Base-by-base conservation (phyloP, 2,329 filamentous ascomycete species). In the Xylaria sp. region DNA sequence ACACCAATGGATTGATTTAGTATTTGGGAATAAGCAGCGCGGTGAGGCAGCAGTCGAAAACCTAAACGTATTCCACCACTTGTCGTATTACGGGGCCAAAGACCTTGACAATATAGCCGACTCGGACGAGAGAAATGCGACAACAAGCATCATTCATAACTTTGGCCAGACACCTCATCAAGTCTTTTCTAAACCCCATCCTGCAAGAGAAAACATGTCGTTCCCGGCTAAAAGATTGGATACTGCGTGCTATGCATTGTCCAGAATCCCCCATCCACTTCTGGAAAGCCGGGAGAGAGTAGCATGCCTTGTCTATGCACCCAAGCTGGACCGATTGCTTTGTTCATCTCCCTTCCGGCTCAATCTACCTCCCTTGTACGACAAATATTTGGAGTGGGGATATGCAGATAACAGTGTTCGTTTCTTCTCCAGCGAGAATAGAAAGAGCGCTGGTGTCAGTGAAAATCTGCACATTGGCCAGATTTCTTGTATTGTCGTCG, bases 81-180 rank as follows among this genome's bases (percentile, higher is more conserved):
- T 98, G 23, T 98, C 95, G 0, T 99, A 99, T 77, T 92, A 94
- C 70, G 97, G 96, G 7, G 94, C 95, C 2, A 97, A 93, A 72
- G 93, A 99, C 78, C 84, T 99, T 4, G 96, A 99, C 79, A 91
- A 90, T 62, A 98, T 99, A 69, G 89, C 91, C 8, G 95, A 98
- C 77, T 92, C 93, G 0, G 89, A 95, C 65, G 94, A 98, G 80
- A 88, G 94, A 52, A 85, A 94, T 7, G 93, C 95, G 5, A 95
- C 94, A 0, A 98, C 97, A 63, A 94, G 94, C 41, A 97, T 98
- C 74, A 98, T 99, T 75, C 95, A 99, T 81, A 98, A 98, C 75
- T 99, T 99, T 80, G 96, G 96, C 0, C 96, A 99, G 80, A 99
- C 97, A 1, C 96, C 97, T 1, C 92, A 97, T 75, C 97, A 99